Evolutionary conservation across 2,329 filamentous ascomycete genomes (phyloP).

Genomic region (Zelopaecilomyces penicillatus): DNA sequence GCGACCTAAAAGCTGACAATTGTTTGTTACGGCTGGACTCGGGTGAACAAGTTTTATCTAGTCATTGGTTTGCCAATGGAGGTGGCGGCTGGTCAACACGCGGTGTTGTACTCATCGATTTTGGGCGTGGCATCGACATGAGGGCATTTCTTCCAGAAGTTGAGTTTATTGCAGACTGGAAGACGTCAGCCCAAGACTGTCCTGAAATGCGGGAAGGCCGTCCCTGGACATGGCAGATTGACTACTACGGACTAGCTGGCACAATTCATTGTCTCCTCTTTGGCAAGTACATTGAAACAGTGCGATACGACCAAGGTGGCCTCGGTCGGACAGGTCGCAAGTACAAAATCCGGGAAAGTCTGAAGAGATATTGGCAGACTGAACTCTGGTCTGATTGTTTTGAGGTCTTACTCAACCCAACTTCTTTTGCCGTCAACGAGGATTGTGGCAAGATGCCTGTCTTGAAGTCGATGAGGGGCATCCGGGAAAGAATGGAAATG

Average conservation of each 20-base stretch:
- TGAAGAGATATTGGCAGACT: conserved; percentile 96
- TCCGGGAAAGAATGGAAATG: conserved; percentile 72
- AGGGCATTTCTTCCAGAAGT: conserved; percentile 67
- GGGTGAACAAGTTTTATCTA: conserved; percentile 40
- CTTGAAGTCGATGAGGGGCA: conserved; percentile 55
- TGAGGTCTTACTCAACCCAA: conserved; percentile 77
- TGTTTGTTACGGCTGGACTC: conserved; percentile 75
- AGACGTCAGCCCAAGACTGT: conserved; percentile 78
- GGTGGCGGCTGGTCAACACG: conserved; percentile 69
- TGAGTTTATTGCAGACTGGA: conserved; percentile 89
- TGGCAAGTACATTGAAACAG: conserved; percentile 87
- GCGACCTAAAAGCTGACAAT: conserved; percentile 93
- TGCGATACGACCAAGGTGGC: conserved; percentile 44
- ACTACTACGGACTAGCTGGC: conserved; percentile 88
- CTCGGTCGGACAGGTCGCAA: conserved; percentile 54
- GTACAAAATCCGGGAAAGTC: conserved; percentile 70
- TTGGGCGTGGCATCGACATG: conserved; percentile 93
- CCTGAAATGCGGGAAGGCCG: conserved; percentile 90
- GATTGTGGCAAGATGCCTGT: conserved; percentile 64
- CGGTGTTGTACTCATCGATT: conserved; percentile 84
- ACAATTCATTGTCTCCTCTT: conserved; percentile 85
- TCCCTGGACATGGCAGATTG: conserved; percentile 96
- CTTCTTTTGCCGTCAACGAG: conserved; percentile 55
- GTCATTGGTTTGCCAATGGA: conserved; percentile 66
- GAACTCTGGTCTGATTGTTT: conserved; percentile 83